Conservation (phyloP, 2,329 filamentous ascomycete genomes). For the Zymoseptoria passerinii region DNA sequence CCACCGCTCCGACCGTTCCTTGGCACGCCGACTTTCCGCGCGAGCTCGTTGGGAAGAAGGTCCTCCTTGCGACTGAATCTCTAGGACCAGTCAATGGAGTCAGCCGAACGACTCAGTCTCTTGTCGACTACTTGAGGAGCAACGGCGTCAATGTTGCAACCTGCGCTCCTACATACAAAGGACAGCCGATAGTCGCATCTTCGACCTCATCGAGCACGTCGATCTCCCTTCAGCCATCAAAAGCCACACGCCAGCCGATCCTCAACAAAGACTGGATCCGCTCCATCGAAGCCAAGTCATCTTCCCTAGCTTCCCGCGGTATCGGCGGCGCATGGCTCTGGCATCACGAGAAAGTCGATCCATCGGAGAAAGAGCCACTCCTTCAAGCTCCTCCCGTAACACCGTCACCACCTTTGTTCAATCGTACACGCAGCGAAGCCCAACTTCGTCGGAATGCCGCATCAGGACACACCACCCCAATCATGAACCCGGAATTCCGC, state of each 20-base stretch:
- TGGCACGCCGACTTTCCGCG: slow-evolving; percentile 31
- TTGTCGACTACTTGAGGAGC: slow-evolving; percentile 58
- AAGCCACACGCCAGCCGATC: slow-evolving; percentile 22
- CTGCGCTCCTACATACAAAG: slow-evolving; percentile 52
- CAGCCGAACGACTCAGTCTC: slow-evolving; percentile 59
- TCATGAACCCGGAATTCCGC: slow-evolving; percentile 44
- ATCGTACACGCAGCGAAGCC: slow-evolving; percentile 23
- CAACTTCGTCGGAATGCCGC: slow-evolving; percentile 23
- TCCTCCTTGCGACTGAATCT: slow-evolving; percentile 62
- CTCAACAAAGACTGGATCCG: slow-evolving; percentile 30
- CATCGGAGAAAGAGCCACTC: slow-evolving; percentile 13
- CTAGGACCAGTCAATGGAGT: slow-evolving; percentile 68
- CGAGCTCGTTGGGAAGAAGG: slow-evolving; percentile 50
- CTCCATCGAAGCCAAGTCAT: slow-evolving; percentile 26
- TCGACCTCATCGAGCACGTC: slow-evolving; percentile 21
- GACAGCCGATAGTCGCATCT: slow-evolving; percentile 40
- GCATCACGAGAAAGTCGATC: slow-evolving; percentile 20
- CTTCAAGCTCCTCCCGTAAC: slow-evolving; percentile 6
- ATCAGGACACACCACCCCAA: not conserved
- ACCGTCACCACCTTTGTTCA: slow-evolving; percentile 21
- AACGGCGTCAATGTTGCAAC: slow-evolving; percentile 58
- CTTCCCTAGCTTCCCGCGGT: slow-evolving; percentile 25
- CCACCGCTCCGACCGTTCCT: not conserved
- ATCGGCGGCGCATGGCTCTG: slow-evolving; percentile 29
- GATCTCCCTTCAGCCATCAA: slow-evolving; percentile 13